These are phyloP conservation scores for Chiua virens DNA, from an alignment of 768 basidiomycete genomes.

Conservation along the genomic window DNA sequence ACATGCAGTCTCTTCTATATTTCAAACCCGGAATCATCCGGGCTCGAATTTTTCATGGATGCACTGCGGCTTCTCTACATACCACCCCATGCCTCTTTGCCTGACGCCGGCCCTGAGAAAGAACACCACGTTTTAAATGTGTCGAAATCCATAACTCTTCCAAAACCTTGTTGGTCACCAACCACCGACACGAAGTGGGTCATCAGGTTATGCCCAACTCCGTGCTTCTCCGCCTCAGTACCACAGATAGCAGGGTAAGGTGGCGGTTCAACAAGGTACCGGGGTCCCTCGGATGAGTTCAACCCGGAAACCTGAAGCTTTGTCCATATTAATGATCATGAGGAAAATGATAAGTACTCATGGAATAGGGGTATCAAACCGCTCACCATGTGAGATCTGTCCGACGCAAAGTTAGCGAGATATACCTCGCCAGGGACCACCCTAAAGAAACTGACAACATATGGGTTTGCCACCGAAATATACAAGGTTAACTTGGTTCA, in stretches of 20 bases:
- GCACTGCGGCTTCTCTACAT: too few species aligned
- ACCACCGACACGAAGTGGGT: slow-evolving; percentile 54
- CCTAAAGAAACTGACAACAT: slow-evolving; percentile 53
- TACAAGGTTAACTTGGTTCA: background rate
- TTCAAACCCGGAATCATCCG: too few species aligned
- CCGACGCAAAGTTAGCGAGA: slow-evolving; percentile 65
- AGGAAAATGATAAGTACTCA: background rate
- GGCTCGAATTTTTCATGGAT: too few species aligned
- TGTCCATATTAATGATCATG: background rate
- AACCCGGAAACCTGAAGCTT: slow-evolving; percentile 5
- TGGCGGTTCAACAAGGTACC: slow-evolving; percentile 50
- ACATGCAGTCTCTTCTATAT: too few species aligned
- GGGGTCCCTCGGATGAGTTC: slow-evolving; percentile 9
- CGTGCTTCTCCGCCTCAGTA: slow-evolving; percentile 34
- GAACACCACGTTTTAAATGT: slow-evolving; percentile 25
- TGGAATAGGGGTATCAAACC: slow-evolving; percentile 10
- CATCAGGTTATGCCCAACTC: slow-evolving; percentile 56
- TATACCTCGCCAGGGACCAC: slow-evolving; percentile 53
- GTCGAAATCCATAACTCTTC: slow-evolving; percentile 39
- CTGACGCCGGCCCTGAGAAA: background rate
- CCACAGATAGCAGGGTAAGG: slow-evolving; percentile 52
- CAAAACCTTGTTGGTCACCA: slow-evolving; percentile 34
- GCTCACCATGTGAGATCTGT: slow-evolving; percentile 73
- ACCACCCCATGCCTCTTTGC: too few species aligned
- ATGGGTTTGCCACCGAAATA: slow-evolving; percentile 6